Conservation (phyloP, 2,329 filamentous ascomycete species). For the Beauveria asiatica region DNA sequence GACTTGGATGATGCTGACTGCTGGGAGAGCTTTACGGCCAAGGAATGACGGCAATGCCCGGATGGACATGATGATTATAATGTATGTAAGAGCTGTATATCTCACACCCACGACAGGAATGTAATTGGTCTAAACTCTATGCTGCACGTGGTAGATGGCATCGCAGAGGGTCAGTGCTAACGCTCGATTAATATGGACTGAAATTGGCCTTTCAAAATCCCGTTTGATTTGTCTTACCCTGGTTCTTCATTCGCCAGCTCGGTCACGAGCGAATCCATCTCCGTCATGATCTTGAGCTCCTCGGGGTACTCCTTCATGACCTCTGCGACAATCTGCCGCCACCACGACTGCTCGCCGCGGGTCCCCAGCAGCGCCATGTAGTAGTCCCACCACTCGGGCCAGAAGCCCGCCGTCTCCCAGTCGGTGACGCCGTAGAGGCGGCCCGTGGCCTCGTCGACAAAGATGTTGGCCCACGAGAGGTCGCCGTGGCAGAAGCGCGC, state of each 20-base stretch:
- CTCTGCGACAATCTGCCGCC: conserved; percentile 7
- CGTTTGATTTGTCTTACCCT: background rate
- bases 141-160: background rate
- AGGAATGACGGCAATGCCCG: background rate
- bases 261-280: background rate
- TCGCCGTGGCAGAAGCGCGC: conserved; percentile 24
- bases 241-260: background rate
- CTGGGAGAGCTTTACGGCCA: conserved; percentile 18
- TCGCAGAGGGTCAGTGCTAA: background rate
- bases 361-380: conserved; percentile 15
- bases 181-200: background rate
- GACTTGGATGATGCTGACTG: conserved; percentile 19
- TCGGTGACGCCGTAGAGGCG: conserved; percentile 45
- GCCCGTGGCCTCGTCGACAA: conserved; percentile 28
- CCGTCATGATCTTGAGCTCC: background rate
- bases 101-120: too few relatives aligned
- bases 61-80: background rate
- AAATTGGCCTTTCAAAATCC: background rate
- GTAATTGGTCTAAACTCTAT: background rate
- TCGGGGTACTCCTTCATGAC: conserved; percentile 9
- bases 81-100: too few relatives aligned
- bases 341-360: conserved; percentile 12
- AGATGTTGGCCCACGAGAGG: conserved; percentile 25
- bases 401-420: conserved; percentile 34
- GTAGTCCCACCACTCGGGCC: conserved; percentile 18